Base-by-base conservation (phyloP, 2,329 filamentous ascomycete genomes). In the Pseudocercospora macadamiae region DNA sequence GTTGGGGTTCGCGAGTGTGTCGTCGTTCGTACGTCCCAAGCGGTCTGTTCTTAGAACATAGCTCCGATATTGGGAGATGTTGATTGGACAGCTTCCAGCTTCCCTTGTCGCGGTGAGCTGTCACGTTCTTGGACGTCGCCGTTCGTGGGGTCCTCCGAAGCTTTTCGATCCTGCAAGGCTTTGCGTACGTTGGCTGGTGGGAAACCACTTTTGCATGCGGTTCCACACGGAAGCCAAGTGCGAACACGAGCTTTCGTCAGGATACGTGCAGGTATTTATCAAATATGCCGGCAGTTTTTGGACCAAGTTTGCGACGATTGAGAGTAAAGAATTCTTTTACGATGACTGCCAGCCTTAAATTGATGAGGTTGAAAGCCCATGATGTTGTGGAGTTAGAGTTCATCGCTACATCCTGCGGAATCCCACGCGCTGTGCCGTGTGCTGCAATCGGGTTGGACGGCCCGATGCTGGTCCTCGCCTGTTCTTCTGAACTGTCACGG, bases 191-290 rank as follows among this genome's bases (percentile, higher is more conserved):
- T 51, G 2, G 4, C 10, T 2, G 7, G 1, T 19, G 5, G 30
- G 1, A 2, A 6, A 21, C 1, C 5, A 1, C 2, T 2, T 51
- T 7, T 51, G 16, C 48, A 1, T 37, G 25, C 48, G n/a, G 28
- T 7, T 7, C 21, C 30, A 34, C 48, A 10, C 28, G 3, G n/a
- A 19, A 51, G 32, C 28, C 48, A 37, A 21, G 26, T 51, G 3
- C 16, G 32, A 9, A 34, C 28, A 51, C 48, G 48, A 51, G 48
- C 5, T 34, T 51, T 51, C 48, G 48, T n/a, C 48, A 51, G 28
- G 12, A 25, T 25, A 34, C 26, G 12, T 9, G 28, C 30, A 51
- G 14, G 9, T 1, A 2, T 3, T 14, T 18, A 28, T 14, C 18
- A 0, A 1, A n/a, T 14, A 23, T 19, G 48, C 30, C 48, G 30